phyloP scores from a whole-genome alignment of 2,329 filamentous ascomycete genomes.

The Penicillium expansum region DNA sequence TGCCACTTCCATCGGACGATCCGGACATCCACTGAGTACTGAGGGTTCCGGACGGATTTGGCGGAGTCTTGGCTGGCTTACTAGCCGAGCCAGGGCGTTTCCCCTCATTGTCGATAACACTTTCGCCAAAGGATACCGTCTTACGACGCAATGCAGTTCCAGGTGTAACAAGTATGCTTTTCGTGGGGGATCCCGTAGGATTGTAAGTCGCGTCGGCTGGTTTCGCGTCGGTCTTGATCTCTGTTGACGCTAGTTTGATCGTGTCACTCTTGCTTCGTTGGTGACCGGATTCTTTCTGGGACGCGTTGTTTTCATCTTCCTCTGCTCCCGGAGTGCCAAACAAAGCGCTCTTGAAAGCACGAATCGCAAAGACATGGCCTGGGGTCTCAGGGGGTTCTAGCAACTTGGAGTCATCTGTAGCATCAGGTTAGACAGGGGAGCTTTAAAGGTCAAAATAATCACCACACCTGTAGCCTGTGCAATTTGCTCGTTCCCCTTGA shows the following conservation, averaged over 20 bases:
- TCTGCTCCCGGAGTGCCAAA: constrained; percentile 61
- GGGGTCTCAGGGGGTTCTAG: constrained; percentile 62
- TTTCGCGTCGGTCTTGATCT: constrained; percentile 22
- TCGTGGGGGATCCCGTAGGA: constrained; percentile 51
- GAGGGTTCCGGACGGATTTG: constrained; percentile 47
- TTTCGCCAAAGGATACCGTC: constrained; percentile 59
- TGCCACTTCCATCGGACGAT: constrained; percentile 33
- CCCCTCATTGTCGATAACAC: constrained; percentile 56
- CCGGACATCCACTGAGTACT: constrained; percentile 44
- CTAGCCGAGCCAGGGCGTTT: constrained; percentile 46
- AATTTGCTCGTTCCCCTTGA: constrained; percentile 22
- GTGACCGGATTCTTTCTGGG: constrained; percentile 17
- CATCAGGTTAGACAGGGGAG: background rate
- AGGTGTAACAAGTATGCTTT: constrained; percentile 64
- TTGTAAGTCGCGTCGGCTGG: constrained; percentile 27
- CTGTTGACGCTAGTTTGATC: constrained; percentile 19
- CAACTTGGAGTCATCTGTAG: constrained; percentile 50
- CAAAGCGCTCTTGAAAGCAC: constrained; percentile 63
- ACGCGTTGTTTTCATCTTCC: constrained; percentile 34
- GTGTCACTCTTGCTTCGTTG: constrained; percentile 23
- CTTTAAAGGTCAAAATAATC: background rate
- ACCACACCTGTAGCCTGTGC: constrained; percentile 17
- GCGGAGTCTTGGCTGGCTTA: constrained; percentile 48
- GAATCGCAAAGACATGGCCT: constrained; percentile 64
- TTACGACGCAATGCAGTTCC: constrained; percentile 58